phyloP scores from a whole-genome alignment of 805 yeast genomes.

The Spencermartinsiella europaea region DNA sequence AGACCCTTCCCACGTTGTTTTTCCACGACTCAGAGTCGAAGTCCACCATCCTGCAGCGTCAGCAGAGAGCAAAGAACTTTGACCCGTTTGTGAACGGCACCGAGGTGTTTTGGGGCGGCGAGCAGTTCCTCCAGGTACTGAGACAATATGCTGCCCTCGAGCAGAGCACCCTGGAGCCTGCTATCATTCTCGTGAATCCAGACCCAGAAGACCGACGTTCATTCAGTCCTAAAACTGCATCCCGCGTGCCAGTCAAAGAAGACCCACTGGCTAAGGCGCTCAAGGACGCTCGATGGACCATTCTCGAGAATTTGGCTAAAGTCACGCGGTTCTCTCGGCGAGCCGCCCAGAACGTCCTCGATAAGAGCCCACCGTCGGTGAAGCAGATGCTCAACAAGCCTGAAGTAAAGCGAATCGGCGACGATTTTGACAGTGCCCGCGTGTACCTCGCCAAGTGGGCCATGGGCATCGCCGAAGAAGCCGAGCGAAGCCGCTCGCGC shows the following conservation, averaged over 20 bases:
- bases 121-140: constrained; percentile 58
- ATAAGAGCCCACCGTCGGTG: constrained; percentile 51
- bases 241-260: constrained; percentile 27
- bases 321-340: constrained; percentile 61
- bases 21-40: constrained; percentile 89
- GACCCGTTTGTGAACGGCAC: constrained; percentile 58
- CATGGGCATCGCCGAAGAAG: constrained; percentile 84
- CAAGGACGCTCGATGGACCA: constrained; percentile 75
- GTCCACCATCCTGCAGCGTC: constrained; percentile 61
- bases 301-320: constrained; percentile 78
- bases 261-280: constrained; percentile 44
- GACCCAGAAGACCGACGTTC: constrained; percentile 57
- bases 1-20: constrained; percentile 74
- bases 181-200: constrained; percentile 75
- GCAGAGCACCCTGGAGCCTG: constrained; percentile 63
- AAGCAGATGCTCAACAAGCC: constrained; percentile 63
- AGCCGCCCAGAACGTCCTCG: constrained; percentile 56
- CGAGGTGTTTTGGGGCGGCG: constrained; percentile 87
- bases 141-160: constrained; percentile 55
- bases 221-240: constrained; percentile 45
- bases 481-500: constrained; percentile 48
- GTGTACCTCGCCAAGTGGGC: constrained; percentile 97
- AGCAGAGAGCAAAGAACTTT: constrained; percentile 55
- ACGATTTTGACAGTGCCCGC: constrained; percentile 89
- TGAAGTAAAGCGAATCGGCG: constrained; percentile 73